Evolutionary conservation across 169 alveolate species (phyloP).

Genomic region (Neospora caninum): DNA sequence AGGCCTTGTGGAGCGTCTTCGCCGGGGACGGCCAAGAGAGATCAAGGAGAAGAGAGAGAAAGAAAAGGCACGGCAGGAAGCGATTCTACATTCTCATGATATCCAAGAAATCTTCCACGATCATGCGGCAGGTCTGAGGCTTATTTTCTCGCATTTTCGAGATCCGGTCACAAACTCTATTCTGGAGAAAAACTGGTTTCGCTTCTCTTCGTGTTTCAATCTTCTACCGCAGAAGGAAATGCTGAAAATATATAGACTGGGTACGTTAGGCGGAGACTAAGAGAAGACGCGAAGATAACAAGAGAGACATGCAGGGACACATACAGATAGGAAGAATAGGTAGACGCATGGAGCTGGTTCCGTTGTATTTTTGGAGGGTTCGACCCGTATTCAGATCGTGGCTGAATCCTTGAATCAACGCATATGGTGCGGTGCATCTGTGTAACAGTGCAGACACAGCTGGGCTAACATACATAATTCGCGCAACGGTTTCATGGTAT

Average conservation of each 20-base stretch:
- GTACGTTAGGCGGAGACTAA: not conserved
- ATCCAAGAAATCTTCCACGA: not conserved
- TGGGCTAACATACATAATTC: too few species aligned
- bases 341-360: too few species aligned
- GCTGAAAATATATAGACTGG: not conserved
- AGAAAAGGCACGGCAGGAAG: not conserved
- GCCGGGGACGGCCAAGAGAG: not conserved
- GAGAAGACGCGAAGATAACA: not conserved
- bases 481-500: too few species aligned
- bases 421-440: too few species aligned
- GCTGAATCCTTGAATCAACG: too few species aligned
- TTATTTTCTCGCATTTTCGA: not conserved
- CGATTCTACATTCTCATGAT: not conserved
- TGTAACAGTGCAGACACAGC: too few species aligned
- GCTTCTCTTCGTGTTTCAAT: slow-evolving; percentile 6
- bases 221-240: slow-evolving; percentile 33
- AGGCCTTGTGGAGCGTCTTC: slow-evolving; percentile 12
- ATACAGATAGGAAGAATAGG: too few species aligned
- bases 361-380: too few species aligned
- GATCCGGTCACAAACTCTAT: not conserved
- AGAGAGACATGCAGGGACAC: too few species aligned
- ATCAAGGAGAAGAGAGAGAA: not conserved
- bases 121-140: not conserved
- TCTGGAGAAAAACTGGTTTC: slow-evolving; percentile 5
- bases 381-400: too few species aligned